Evolutionary conservation across 2,329 filamentous ascomycete genomes (phyloP).

Genomic region (Fusarium equiseti): DNA sequence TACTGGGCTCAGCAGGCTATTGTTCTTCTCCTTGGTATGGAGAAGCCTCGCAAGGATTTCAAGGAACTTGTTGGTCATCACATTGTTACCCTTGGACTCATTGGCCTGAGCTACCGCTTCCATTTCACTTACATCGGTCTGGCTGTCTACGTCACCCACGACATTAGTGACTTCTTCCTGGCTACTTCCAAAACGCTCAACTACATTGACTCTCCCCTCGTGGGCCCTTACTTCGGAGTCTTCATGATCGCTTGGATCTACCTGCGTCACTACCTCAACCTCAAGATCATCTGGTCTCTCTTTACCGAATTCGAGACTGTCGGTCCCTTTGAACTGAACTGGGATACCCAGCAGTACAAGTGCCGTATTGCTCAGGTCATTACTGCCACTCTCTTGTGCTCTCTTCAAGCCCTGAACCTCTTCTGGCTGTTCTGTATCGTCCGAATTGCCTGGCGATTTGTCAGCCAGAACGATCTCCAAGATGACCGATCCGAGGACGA

Average conservation of each 20-base stretch:
- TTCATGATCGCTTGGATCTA: conserved; percentile 92
- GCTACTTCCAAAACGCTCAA: conserved; percentile 93
- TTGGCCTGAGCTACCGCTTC: conserved; percentile 90
- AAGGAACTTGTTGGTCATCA: conserved; percentile 93
- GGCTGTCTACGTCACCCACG: conserved; percentile 93
- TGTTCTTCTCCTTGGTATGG: conserved; percentile 85
- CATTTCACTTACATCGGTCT: conserved; percentile 97
- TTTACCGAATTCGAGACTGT: conserved; percentile 81
- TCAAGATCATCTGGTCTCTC: conserved; percentile 80
- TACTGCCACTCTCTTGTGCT: conserved; percentile 71
- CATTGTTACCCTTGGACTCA: conserved; percentile 86
- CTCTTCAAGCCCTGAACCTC: conserved; percentile 79
- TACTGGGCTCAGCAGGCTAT: conserved; percentile 98
- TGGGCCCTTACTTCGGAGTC: conserved; percentile 84
- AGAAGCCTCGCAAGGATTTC: conserved; percentile 95
- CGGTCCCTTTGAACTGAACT: conserved; percentile 81
- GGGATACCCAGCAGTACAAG: conserved; percentile 83
- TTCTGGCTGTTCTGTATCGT: conserved; percentile 86
- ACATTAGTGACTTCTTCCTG: conserved; percentile 95
- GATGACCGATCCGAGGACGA: conserved; percentile 80
- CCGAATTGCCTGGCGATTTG: conserved; percentile 78
- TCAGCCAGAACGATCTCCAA: conserved; percentile 69
- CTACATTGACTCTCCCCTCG: conserved; percentile 84
- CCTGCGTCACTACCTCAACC: conserved; percentile 86
- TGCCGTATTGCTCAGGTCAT: conserved; percentile 77